Evolutionary conservation across 1,139 yeast species (phyloP).

Genomic region (Diutina catenulata): DNA sequence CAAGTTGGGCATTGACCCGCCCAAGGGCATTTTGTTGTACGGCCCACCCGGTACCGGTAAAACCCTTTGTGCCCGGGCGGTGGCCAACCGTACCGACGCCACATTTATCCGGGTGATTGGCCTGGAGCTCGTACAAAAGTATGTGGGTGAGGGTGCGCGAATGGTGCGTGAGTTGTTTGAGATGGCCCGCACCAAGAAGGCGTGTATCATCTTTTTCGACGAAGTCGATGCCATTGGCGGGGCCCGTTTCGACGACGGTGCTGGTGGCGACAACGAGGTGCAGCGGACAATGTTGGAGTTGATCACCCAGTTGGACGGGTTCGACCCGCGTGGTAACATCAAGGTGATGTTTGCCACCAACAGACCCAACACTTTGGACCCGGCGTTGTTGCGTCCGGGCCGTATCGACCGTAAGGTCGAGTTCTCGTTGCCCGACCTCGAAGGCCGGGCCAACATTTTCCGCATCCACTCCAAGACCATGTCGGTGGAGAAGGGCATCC

Average conservation of each 20-base stretch:
- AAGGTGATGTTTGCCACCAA: conserved; percentile 99
- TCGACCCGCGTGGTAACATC: conserved; percentile 96
- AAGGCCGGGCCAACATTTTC: conserved; percentile 95
- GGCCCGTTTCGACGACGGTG: conserved; percentile 97
- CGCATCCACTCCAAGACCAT: conserved; percentile 93
- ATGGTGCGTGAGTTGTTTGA: conserved; percentile 97
- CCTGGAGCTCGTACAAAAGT: conserved; percentile 92
- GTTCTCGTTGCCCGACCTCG: conserved; percentile 89
- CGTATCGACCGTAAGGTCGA: conserved; percentile 97
- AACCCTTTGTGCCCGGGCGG: conserved; percentile 95
- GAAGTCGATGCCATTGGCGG: conserved; percentile 99
- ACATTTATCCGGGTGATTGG: conserved; percentile 97
- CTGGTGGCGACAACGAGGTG: conserved; percentile 98
- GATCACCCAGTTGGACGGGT: conserved; percentile 94
- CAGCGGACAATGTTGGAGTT: conserved; percentile 98
- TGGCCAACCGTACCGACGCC: conserved; percentile 97
- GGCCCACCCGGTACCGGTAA: conserved; percentile 99
- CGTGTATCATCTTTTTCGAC: conserved; percentile 92
- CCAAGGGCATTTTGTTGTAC: conserved; percentile 88
- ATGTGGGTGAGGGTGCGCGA: conserved; percentile 98
- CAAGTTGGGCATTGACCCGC: conserved; percentile 94
- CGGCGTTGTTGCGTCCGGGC: conserved; percentile 95
- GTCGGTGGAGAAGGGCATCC: conserved; percentile 93
- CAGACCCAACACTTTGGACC: conserved; percentile 95
- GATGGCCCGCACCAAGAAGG: conserved; percentile 97